phyloP scores from a whole-genome alignment of 495 filamentous ascomycete species.

The Tricharina praecox region DNA sequence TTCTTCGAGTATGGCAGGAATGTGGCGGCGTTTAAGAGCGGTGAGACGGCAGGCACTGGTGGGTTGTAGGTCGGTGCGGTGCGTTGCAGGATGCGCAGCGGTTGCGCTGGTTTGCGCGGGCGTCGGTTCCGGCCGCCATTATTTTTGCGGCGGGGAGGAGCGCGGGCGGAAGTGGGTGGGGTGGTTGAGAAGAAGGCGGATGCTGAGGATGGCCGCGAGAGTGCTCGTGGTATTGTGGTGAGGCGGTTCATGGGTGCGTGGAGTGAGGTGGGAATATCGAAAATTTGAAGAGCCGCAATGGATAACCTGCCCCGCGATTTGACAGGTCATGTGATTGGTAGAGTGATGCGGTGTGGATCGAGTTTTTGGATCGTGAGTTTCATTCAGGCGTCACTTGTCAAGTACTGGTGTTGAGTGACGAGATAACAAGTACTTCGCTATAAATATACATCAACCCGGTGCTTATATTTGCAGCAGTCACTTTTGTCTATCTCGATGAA shows the following conservation, averaged over 20 bases:
- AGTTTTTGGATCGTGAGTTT: too few species aligned
- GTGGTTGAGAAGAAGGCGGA: not conserved
- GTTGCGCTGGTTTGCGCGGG: not conserved
- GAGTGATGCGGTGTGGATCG: too few species aligned
- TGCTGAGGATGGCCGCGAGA: not conserved
- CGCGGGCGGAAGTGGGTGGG: not conserved
- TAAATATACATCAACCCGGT: too few species aligned
- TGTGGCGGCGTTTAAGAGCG: not conserved
- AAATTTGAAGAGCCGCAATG: not conserved
- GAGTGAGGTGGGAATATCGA: not conserved
- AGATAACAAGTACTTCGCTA: too few species aligned
- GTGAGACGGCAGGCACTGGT: not conserved
- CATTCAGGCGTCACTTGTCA: too few species aligned
- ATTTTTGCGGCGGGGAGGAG: not conserved
- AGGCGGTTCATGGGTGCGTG: not conserved
- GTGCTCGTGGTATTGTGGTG: not conserved
- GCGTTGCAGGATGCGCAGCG: not conserved
- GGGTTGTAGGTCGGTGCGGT: not conserved
- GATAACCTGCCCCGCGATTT: too few species aligned
- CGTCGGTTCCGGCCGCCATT: not conserved
- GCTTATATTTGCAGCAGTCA: too few species aligned
- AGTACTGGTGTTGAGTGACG: too few species aligned
- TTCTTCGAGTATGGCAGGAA: conserved; percentile 2
- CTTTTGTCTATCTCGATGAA: too few species aligned
- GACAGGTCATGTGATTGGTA: too few species aligned